Conservation (phyloP, 2,329 filamentous ascomycete species). For the Curvularia sp. region DNA sequence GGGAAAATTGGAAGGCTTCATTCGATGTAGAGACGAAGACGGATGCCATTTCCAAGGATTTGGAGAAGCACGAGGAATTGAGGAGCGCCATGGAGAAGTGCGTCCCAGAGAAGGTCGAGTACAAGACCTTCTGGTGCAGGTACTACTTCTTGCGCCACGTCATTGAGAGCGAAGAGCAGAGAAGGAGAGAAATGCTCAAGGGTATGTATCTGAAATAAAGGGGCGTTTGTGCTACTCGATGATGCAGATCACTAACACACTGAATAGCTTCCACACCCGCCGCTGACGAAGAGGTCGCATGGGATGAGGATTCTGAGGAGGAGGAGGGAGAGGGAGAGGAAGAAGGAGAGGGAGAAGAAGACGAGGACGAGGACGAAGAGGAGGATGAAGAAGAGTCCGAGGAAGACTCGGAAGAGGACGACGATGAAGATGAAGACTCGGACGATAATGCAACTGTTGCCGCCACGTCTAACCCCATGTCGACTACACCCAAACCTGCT, state of each 20-base stretch:
- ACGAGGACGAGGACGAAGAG: slow-evolving; percentile 40
- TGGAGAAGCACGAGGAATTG: slow-evolving; percentile 87
- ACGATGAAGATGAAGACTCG: slow-evolving; percentile 18
- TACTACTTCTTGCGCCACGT: slow-evolving; percentile 96
- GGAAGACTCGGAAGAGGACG: slow-evolving; percentile 20
- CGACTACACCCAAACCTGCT: not conserved
- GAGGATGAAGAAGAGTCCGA: slow-evolving; percentile 32
- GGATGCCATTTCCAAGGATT: slow-evolving; percentile 77
- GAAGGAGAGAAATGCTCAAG: slow-evolving; percentile 87
- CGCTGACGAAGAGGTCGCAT: slow-evolving; percentile 74
- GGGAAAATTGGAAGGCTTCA: slow-evolving; percentile 71
- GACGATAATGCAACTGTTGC: slow-evolving; percentile 17
- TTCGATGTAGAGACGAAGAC: slow-evolving; percentile 89
- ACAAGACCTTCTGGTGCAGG: slow-evolving; percentile 87
- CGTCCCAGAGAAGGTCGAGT: slow-evolving; percentile 92
- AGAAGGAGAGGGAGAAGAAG: slow-evolving; percentile 41
- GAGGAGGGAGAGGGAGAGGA: slow-evolving; percentile 39
- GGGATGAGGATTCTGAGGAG: slow-evolving; percentile 76
- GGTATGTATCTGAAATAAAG: slow-evolving; percentile 63
- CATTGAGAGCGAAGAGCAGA: slow-evolving; percentile 90
- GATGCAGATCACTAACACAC: slow-evolving; percentile 3
- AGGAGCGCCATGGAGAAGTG: slow-evolving; percentile 90
- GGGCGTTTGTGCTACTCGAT: not conserved
- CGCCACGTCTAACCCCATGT: slow-evolving; percentile 14
- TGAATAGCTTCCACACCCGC: slow-evolving; percentile 65